Percentiles rank a stretch among this genome's conserved stretches.
These are phyloP conservation scores for Hypholoma fasciculare DNA, from an alignment of 768 basidiomycete species.

Conservation along the genomic window DNA sequence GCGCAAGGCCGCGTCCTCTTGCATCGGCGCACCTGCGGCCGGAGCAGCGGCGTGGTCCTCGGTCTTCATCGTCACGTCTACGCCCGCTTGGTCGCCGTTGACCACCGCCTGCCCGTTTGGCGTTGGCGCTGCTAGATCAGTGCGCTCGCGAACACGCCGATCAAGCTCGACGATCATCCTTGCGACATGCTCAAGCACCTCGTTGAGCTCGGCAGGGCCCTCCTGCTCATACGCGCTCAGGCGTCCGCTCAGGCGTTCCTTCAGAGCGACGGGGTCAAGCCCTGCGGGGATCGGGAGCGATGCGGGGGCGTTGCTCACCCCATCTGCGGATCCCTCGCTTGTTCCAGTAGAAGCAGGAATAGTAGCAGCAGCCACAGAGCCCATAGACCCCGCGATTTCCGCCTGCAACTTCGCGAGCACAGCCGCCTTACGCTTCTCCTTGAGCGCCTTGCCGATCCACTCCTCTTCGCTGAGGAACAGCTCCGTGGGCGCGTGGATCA, in stretches of 20 bases:
- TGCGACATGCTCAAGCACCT: constrained; percentile 60
- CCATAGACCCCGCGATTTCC: neutral
- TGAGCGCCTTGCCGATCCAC: constrained; percentile 47
- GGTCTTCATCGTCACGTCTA: neutral
- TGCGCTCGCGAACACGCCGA: constrained; percentile 12
- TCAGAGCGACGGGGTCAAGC: constrained; percentile 26
- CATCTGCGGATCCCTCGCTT: constrained; percentile 14
- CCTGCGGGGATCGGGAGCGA: constrained; percentile 33
- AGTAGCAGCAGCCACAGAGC: neutral
- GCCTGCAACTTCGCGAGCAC: neutral
- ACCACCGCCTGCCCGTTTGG: neutral
- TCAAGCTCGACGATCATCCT: constrained; percentile 49
- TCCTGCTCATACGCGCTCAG: constrained; percentile 33
- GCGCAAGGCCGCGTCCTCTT: constrained; percentile 52
- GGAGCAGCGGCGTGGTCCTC: neutral
- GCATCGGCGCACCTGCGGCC: neutral
- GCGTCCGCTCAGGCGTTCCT: constrained; percentile 11
- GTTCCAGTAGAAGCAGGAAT: neutral
- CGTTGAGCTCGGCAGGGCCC: constrained; percentile 48
- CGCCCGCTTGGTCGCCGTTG: neutral
- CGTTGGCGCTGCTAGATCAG: no score
- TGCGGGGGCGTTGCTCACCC: constrained; percentile 26
- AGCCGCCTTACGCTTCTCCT: constrained; percentile 28
- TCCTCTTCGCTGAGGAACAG: constrained; percentile 50
- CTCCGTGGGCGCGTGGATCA: constrained; percentile 48